These are phyloP conservation scores for Fonsecaea multimorphosa DNA, from an alignment of 2,329 filamentous ascomycete species.

Conservation along the genomic window DNA sequence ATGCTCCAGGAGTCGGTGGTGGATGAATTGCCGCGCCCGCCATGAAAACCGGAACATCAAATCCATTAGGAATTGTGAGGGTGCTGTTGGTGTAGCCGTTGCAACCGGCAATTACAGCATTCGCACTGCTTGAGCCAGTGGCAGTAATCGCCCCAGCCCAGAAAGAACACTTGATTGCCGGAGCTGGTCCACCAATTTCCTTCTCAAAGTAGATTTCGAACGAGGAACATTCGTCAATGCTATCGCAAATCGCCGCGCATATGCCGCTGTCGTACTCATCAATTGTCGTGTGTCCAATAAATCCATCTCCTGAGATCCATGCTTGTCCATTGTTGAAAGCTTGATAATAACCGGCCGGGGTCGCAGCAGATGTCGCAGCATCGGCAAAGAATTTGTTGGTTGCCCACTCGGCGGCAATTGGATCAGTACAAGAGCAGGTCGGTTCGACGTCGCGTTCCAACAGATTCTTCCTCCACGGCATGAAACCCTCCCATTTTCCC, in stretches of 20 bases:
- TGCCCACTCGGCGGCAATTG: conserved; percentile 23
- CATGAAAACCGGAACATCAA: conserved; percentile 28
- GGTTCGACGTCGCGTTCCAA: conserved; percentile 24
- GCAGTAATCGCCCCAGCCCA: conserved; percentile 28
- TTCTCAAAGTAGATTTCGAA: conserved; percentile 38
- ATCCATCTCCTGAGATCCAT: conserved; percentile 33
- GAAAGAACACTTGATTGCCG: conserved; percentile 33
- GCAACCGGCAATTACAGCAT: conserved; percentile 30
- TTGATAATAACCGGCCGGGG: conserved; percentile 32
- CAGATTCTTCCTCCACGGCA: conserved; percentile 24
- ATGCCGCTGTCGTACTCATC: conserved; percentile 33
- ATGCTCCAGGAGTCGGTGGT: conserved; percentile 22
- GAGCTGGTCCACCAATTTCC: conserved; percentile 9
- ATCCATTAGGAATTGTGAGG: conserved; percentile 25
- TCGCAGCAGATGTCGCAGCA: conserved; percentile 24
- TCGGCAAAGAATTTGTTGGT: conserved; percentile 24
- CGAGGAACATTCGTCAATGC: conserved; percentile 31
- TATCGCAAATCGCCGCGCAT: conserved; percentile 32
- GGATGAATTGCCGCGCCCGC: conserved; percentile 26
- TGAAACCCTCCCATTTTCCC: conserved; percentile 18
- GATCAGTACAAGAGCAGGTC: conserved; percentile 31
- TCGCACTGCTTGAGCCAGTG: conserved; percentile 17
- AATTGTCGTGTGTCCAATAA: conserved; percentile 31
- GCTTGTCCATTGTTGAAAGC: conserved; percentile 27
- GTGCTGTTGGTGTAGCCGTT: conserved; percentile 34